Evolutionary conservation across 2,329 filamentous ascomycete genomes (phyloP).

Genomic region (Trichoderma asperellum): DNA sequence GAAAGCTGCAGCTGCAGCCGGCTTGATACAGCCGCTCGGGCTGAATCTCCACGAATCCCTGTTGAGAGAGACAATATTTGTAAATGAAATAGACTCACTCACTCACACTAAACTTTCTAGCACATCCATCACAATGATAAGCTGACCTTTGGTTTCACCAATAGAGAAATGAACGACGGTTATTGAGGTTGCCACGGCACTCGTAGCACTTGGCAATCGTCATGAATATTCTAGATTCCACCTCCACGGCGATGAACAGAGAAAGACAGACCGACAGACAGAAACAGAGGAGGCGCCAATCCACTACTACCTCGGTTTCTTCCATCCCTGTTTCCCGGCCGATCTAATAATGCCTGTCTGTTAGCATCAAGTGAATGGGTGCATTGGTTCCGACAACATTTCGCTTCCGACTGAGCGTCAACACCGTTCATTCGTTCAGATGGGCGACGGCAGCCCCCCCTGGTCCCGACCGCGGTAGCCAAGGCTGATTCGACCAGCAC

Average conservation of each 20-base stretch:
- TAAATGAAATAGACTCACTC: neutral
- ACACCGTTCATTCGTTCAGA: neutral
- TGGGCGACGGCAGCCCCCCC: neutral
- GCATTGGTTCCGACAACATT: conserved; percentile 4
- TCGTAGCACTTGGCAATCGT: neutral
- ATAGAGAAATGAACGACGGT: neutral
- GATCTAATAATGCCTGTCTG: neutral
- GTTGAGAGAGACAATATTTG: neutral
- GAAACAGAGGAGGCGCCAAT: neutral
- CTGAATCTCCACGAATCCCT: neutral
- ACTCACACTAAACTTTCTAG: neutral
- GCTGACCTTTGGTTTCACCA: neutral
- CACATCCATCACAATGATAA: neutral
- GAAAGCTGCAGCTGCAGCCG: conserved; percentile 7
- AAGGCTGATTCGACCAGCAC: neutral
- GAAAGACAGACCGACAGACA: neutral
- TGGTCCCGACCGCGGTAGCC: neutral
- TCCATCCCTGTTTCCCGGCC: neutral
- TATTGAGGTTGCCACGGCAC: neutral
- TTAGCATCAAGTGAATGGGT: neutral
- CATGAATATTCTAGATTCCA: neutral
- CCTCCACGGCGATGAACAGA: neutral
- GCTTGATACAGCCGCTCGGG: neutral
- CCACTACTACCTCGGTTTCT: neutral
- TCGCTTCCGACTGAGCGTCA: neutral